Evolutionary conservation across 139 green algal genomes (phyloP).

Genomic region (Chlamydomonas eustigma): DNA sequence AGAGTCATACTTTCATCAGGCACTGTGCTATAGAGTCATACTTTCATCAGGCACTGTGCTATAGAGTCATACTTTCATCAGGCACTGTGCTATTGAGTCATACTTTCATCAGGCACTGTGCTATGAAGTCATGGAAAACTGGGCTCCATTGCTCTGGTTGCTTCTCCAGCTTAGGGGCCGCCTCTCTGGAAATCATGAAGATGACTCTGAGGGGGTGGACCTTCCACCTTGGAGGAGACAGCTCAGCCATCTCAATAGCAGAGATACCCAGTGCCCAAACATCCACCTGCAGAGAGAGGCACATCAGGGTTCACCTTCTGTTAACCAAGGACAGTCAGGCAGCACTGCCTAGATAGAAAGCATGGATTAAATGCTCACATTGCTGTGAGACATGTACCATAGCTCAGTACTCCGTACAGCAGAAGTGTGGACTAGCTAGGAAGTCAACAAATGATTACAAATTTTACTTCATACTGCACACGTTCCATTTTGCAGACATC

Average conservation of each 20-base stretch:
- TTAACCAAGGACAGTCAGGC: too few species aligned
- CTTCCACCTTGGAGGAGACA: constrained; percentile 64
- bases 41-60: constrained; percentile 61
- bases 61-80: constrained; percentile 91
- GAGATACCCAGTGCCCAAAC: constrained; percentile 90
- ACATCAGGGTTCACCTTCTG: too few species aligned
- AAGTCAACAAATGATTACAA: too few species aligned
- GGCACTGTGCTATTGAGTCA: too few species aligned
- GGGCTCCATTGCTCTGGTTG: constrained; percentile 61
- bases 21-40: too few species aligned
- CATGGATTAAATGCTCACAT: too few species aligned
- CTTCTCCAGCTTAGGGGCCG: constrained; percentile 63
- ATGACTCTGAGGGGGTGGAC: constrained; percentile 92
- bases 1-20: too few species aligned
- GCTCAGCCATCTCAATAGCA: constrained; percentile 91
- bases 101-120: constrained; percentile 79
- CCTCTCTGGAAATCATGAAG: constrained; percentile 87
- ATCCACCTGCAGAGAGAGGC: constrained; percentile 64
- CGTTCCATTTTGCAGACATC: constrained; percentile 6
- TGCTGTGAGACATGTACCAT: too few species aligned
- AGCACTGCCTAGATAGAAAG: too few species aligned
- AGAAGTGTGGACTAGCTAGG: too few species aligned
- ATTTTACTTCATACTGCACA: too few species aligned
- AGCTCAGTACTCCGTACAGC: too few species aligned
- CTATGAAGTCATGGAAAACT: constrained; percentile 81